Evolutionary conservation across 176 grass and related monocot species (phyloP).

Genomic region (Oryza brachyantha): DNA sequence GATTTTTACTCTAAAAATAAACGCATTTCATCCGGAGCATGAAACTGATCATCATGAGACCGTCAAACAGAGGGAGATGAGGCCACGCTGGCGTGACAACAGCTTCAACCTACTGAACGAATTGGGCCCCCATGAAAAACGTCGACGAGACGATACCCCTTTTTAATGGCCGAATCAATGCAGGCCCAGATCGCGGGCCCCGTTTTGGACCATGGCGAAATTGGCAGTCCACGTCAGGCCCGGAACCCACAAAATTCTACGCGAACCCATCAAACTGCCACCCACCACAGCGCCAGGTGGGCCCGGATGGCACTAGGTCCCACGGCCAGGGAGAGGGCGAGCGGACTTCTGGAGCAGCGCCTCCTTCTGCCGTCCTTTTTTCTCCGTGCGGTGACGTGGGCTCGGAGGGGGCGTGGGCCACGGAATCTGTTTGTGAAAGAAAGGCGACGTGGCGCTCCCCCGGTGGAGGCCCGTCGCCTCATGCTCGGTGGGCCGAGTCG

Average conservation of each 20-base stretch:
- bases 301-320: background rate
- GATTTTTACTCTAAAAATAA: no score
- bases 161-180: background rate
- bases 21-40: no score
- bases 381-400: background rate
- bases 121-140: background rate
- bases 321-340: background rate
- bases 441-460: background rate
- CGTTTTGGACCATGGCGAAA: background rate
- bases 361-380: background rate
- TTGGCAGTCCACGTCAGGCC: background rate
- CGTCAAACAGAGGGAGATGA: background rate
- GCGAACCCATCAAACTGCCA: background rate
- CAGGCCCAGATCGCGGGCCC: background rate
- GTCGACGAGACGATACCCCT: background rate
- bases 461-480: no score
- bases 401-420: background rate
- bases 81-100: background rate
- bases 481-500: no score
- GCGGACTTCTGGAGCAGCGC: background rate
- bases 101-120: background rate
- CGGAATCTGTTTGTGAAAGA: background rate
- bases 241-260: background rate
- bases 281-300: background rate
- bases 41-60: background rate